These are phyloP conservation scores for Didymellaceae sp. DNA, from an alignment of 2,329 filamentous ascomycete genomes.

Conservation along the genomic window DNA sequence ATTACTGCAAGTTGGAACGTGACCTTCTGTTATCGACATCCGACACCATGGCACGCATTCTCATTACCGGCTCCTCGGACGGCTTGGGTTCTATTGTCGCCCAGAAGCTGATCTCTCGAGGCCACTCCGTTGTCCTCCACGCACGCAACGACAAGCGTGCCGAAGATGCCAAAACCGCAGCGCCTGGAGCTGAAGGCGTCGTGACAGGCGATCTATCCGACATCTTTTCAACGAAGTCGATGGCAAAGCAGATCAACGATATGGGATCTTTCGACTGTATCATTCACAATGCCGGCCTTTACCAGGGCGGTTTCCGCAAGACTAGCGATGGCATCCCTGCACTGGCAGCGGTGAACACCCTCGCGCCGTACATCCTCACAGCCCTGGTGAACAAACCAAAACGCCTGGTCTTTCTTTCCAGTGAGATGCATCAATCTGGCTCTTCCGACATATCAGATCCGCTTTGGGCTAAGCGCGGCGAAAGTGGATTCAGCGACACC, in stretches of 20 bases:
- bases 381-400: conserved; percentile 58
- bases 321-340: conserved; percentile 57
- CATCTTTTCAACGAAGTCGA: conserved; percentile 57
- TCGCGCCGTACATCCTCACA: conserved; percentile 65
- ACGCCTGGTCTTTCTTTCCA: conserved; percentile 61
- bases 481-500: conserved; percentile 43
- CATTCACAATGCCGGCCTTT: conserved; percentile 65
- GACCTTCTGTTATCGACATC: neutral
- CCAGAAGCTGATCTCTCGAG: conserved; percentile 56
- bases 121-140: conserved; percentile 64
- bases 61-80: conserved; percentile 66
- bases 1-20: too few species aligned
- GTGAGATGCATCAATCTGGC: conserved; percentile 58
- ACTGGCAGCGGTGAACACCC: conserved; percentile 62
- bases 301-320: conserved; percentile 51
- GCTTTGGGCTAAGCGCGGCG: conserved; percentile 47
- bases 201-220: conserved; percentile 62
- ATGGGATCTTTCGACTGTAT: conserved; percentile 61
- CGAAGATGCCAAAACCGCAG: conserved; percentile 54
- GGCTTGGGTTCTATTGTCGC: conserved; percentile 62
- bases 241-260: conserved; percentile 60
- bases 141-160: conserved; percentile 63
- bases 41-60: conserved; percentile 52
- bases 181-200: conserved; percentile 59
- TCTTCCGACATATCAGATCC: conserved; percentile 52